phyloP scores from a whole-genome alignment of 805 yeast species.

The Cyberlindnera euphorbiae region DNA sequence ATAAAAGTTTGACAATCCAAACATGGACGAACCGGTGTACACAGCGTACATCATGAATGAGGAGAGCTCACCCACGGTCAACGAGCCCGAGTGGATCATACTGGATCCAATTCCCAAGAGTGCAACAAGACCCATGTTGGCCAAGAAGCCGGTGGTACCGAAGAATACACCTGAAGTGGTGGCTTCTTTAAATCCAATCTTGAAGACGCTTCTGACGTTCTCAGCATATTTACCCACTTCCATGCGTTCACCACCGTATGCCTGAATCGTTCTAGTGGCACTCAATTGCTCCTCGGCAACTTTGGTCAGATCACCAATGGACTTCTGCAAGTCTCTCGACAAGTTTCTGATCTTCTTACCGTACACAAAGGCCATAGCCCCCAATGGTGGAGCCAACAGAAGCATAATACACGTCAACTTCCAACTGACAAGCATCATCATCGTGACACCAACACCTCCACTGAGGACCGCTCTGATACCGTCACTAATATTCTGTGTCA shows the following conservation, averaged over 20 bases:
- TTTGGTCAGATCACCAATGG: constrained; percentile 80
- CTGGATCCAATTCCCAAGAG: constrained; percentile 75
- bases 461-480: constrained; percentile 83
- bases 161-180: constrained; percentile 68
- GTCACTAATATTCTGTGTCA: constrained; percentile 86
- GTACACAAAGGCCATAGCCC: constrained; percentile 72
- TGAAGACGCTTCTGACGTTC: constrained; percentile 60
- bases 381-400: constrained; percentile 76
- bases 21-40: constrained; percentile 88
- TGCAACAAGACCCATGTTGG: constrained; percentile 75
- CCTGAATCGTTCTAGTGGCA: constrained; percentile 82
- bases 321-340: constrained; percentile 74
- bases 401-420: constrained; percentile 80
- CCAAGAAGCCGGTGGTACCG: constrained; percentile 78
- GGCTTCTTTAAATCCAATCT: constrained; percentile 77
- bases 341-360: constrained; percentile 74
- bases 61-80: constrained; percentile 84
- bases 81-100: constrained; percentile 70
- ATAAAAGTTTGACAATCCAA: constrained; percentile 86
- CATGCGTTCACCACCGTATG: constrained; percentile 78
- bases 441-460: constrained; percentile 80
- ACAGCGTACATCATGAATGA: constrained; percentile 95
- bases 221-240: constrained; percentile 73
- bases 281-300: constrained; percentile 88
- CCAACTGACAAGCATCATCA: constrained; percentile 88